phyloP scores from a whole-genome alignment of 202 grass and related monocot genomes.

The Elaeis oleifera region DNA sequence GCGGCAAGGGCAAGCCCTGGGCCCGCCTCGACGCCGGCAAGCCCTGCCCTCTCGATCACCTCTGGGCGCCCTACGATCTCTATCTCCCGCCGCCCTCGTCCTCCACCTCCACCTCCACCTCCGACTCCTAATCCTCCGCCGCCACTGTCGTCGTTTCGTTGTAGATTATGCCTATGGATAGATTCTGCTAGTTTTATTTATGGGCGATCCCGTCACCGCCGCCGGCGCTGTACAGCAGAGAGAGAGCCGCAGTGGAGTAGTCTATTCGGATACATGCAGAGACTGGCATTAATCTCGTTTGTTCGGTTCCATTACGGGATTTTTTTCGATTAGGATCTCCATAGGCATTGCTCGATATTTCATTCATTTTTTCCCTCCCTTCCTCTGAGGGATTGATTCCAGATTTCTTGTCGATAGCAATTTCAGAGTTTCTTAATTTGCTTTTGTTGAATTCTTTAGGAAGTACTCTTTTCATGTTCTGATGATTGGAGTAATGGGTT shows the following conservation, averaged over 20 bases:
- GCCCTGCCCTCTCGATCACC: constrained; percentile 64
- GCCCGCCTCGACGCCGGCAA: constrained; percentile 60
- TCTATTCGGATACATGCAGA: constrained; percentile 26
- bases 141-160: constrained; percentile 49
- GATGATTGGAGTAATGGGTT: too few species aligned
- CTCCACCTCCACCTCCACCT: constrained; percentile 16
- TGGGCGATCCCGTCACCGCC: constrained; percentile 5
- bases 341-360: not conserved
- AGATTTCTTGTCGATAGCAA: too few species aligned
- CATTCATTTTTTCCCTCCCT: too few species aligned
- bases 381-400: too few species aligned
- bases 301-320: constrained; percentile 18
- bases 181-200: constrained; percentile 26
- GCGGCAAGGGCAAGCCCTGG: constrained; percentile 85
- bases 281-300: not conserved
- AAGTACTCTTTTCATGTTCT: too few species aligned
- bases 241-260: constrained; percentile 6
- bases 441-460: too few species aligned
- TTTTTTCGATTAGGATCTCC: constrained; percentile 33
- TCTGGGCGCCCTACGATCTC: constrained; percentile 71
- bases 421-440: too few species aligned
- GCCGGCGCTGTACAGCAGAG: constrained; percentile 43
- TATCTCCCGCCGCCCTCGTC: constrained; percentile 29
- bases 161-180: constrained; percentile 38
- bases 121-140: constrained; percentile 21